Conservation (phyloP, 352 stramenopile species). For the Halophytophthora batemanensis region DNA sequence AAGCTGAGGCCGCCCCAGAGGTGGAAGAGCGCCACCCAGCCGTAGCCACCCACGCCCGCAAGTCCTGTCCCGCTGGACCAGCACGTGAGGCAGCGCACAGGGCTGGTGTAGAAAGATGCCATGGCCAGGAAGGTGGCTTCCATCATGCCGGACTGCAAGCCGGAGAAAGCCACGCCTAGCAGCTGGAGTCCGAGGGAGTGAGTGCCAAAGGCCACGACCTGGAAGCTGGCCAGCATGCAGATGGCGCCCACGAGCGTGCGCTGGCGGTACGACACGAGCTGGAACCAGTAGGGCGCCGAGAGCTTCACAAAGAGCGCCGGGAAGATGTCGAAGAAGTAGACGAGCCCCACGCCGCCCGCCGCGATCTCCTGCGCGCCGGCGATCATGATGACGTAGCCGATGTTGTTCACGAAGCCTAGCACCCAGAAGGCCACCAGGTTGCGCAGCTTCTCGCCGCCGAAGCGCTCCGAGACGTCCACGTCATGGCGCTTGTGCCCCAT, state of each 20-base stretch:
- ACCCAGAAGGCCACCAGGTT: conserved; percentile 89
- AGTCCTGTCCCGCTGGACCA: conserved; percentile 93
- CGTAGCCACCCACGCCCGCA: conserved; percentile 89
- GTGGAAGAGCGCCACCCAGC: conserved; percentile 80
- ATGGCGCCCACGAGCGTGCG: conserved; percentile 68
- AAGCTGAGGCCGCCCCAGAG: conserved; percentile 68
- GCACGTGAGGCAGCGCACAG: conserved; percentile 74
- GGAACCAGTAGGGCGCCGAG: conserved; percentile 93
- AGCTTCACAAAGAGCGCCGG: conserved; percentile 88
- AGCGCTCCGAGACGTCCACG: not conserved
- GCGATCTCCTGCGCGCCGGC: conserved; percentile 91
- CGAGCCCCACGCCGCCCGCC: conserved; percentile 86
- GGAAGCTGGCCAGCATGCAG: conserved; percentile 83
- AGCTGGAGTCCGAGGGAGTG: conserved; percentile 74
- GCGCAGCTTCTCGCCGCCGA: conserved; percentile 34
- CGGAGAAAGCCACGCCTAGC: conserved; percentile 85
- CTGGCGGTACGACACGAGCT: conserved; percentile 85
- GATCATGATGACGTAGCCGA: conserved; percentile 94
- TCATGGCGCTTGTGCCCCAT: not conserved
- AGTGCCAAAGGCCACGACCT: conserved; percentile 60
- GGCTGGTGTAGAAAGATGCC: conserved; percentile 78
- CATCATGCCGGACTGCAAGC: conserved; percentile 86
- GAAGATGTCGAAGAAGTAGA: conserved; percentile 92
- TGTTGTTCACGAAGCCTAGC: conserved; percentile 93
- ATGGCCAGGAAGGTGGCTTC: conserved; percentile 89